Base-by-base conservation (phyloP, 768 basidiomycete species). In the Coprinopsis cinerea region DNA sequence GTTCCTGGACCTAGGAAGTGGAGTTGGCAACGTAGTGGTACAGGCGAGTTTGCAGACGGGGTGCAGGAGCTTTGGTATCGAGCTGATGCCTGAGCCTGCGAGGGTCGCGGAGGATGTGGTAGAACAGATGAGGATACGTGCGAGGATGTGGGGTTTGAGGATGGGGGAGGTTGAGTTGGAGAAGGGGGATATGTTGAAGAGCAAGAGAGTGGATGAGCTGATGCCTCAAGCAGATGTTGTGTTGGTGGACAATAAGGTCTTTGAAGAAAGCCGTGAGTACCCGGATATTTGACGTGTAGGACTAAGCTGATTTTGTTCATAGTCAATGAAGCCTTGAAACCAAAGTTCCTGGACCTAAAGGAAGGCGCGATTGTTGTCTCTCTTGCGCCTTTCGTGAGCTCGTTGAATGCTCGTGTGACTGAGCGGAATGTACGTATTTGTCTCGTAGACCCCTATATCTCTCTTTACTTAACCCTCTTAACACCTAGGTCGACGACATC, bases 331-430 rank as follows among this genome's bases (percentile, higher is more conserved):
- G 80, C 83, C 1, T 69, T 99, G 14, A 76, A 88, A 39, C 83
- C 88, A 24, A 87, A 92, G 60, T 98, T 98, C 67, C 72, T 99
- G 48, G 96, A 99, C 61, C 71, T 98, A 52, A 96, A 92, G 61
- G 91, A 95, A 52, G 90, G 91, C 17, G 92, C 93, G 0, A 83
- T 83, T 42, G 88, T 99, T 41, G 79, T 98, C 30, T 92, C 90
- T 17, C 69, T 99, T 15, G 82, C 85, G 51, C 91, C 92, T 1
- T 96, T 91, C 54, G 84, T 93, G 49, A 78, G 84, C 26, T 78
- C 81, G 0, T 57, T 76, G 28, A 77, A 85, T 56, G 85, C 83
- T 36, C 81, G 88, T 30, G 72, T 96, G 50, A 91, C 88, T 0
- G 85, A 92, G 57, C 85, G 88, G 39, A 95, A 92, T 56, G 85